Percentiles rank a stretch among this genome's conserved stretches.
These are phyloP conservation scores for Hura crepitans DNA, from an alignment of 441 rosid species.

Conservation along the genomic window DNA sequence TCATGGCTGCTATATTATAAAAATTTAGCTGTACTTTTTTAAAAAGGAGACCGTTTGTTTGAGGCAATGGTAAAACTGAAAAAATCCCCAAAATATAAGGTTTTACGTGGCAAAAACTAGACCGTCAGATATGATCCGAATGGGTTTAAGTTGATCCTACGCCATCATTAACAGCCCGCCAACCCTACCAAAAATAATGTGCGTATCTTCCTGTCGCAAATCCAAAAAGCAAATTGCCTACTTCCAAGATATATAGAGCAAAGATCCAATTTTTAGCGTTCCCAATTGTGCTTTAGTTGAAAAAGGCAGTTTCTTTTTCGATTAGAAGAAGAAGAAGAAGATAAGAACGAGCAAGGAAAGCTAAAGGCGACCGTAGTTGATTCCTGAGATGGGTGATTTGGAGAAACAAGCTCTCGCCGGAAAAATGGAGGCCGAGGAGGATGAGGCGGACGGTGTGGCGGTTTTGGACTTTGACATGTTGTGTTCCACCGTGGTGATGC, in stretches of 20 bases:
- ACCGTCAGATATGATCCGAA: slow-evolving; percentile 22
- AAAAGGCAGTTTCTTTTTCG: slow-evolving; percentile 17
- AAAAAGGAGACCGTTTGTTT: slow-evolving; percentile 12
- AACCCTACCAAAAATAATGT: slow-evolving; percentile 17
- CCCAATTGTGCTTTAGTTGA: not conserved
- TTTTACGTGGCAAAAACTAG: slow-evolving; percentile 51
- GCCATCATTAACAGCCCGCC: slow-evolving; percentile 41
- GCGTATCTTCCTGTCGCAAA: not conserved
- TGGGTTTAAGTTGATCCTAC: slow-evolving; percentile 24
- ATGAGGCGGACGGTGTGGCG: slow-evolving; percentile 18
- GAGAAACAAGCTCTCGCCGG: slow-evolving; percentile 15
- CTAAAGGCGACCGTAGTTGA: not conserved
- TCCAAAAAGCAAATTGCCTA: not conserved
- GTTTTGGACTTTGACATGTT: slow-evolving; percentile 33
- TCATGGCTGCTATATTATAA: not conserved
- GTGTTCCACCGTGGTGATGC: slow-evolving; percentile 52
- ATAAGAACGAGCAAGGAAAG: not conserved
- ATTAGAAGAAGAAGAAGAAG: not conserved
- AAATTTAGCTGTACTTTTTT: not conserved
- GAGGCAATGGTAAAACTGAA: not conserved
- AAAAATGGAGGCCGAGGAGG: slow-evolving; percentile 13
- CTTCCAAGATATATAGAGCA: not conserved
- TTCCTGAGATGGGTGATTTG: slow-evolving; percentile 27
- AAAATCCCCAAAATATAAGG: not conserved
- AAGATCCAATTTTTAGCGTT: not conserved